Evolutionary conservation across 1,139 yeast genomes (phyloP).

Genomic region (Casaregolazyma lundiana): DNA sequence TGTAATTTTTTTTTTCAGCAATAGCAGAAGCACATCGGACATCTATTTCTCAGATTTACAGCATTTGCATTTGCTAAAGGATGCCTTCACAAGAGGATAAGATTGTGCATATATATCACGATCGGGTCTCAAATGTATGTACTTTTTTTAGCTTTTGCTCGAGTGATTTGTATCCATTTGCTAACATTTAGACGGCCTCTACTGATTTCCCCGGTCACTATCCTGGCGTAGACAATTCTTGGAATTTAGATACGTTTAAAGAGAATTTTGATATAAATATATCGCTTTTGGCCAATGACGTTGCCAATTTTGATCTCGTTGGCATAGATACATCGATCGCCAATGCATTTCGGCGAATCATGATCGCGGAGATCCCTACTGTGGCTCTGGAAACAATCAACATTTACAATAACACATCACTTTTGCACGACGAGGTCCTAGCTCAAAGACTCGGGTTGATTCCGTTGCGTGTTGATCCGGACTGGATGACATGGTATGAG

Average conservation of each 20-base stretch:
- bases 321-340: conserved; percentile 89
- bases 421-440: conserved; percentile 92
- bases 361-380: conserved; percentile 94
- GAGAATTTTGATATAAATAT: conserved; percentile 63
- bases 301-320: conserved; percentile 80
- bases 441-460: conserved; percentile 92
- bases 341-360: conserved; percentile 93
- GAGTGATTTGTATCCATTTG: not conserved
- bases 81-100: conserved; percentile 43
- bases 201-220: conserved; percentile 88
- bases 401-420: conserved; percentile 89
- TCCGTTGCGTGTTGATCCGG: conserved; percentile 92
- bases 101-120: conserved; percentile 83
- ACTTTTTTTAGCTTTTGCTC: not conserved
- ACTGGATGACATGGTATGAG: conserved; percentile 56
- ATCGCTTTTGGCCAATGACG: conserved; percentile 55
- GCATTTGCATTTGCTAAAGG: conserved; percentile 8
- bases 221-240: conserved; percentile 60
- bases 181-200: conserved; percentile 48
- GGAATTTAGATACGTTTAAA: conserved; percentile 83
- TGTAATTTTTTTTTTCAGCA: conserved; percentile 3
- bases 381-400: conserved; percentile 92
- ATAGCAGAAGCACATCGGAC: conserved; percentile 5
- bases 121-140: conserved; percentile 72
- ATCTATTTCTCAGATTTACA: not conserved